Base-by-base conservation (phyloP, 495 filamentous ascomycete genomes). In the Penicillium angulare region DNA sequence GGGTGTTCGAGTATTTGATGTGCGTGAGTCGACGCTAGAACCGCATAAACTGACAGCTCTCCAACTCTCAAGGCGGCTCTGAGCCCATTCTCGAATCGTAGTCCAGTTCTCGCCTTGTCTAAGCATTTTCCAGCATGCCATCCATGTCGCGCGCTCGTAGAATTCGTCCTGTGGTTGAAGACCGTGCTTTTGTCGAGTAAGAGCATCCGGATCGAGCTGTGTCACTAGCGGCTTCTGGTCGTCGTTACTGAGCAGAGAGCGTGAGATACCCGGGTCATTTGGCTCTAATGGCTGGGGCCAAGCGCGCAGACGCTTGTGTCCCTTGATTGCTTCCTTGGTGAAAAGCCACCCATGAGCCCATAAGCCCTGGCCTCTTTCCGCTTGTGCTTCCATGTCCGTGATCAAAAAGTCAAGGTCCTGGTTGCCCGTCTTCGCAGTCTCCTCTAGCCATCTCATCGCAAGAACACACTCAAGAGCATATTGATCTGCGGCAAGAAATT, bases 131-230 rank as follows among this genome's bases (percentile, higher is more conserved):
- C 88, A 96, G 66, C 86, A 91, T 15, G 86, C 84, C 57, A 92
- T 73, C 91, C 91, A 97, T 5, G 91, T 87, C 5, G 90, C 85
- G 31, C 82, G 78, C 66, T 99, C 93, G 45, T 89, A 90, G 52
- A 82, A 90, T 43, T 87, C 80, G 60, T 99, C 93, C 56, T 90
- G 80, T 36, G 79, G 79, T 60, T 92, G 86, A 22, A 97, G 68
- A 31, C 73, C 77, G 26, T 85, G 81, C 23, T 76, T 76, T 68
- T 97, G 91, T 42, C 93, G 82, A 31, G 82, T 84, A 12, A 85
- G 75, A 5, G 92, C 89, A 78, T 99, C 93, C 5, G 95, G 95
- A 53, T 99, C 93, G 20, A 99, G 75, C 60, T 96, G 88, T n/a
- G 90, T 95, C 36, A 97, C 78, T 3, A 96, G 60, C 5, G 80